These are phyloP conservation scores for Tuber brumale DNA, from an alignment of 495 filamentous ascomycete genomes.

Conservation along the genomic window DNA sequence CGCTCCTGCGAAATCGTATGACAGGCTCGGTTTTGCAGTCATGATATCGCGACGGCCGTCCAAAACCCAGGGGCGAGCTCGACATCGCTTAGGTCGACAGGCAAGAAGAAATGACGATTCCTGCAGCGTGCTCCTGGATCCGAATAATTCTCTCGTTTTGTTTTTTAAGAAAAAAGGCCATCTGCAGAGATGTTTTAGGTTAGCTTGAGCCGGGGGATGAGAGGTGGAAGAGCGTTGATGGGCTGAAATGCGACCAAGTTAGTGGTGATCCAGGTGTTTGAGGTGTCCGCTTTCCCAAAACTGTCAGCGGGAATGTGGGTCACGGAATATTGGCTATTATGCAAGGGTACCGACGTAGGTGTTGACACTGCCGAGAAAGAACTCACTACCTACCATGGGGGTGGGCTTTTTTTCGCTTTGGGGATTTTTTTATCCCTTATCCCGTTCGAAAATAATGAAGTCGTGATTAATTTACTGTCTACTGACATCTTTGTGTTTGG, in stretches of 20 bases:
- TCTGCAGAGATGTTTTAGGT: not conserved
- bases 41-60: not conserved
- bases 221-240: not conserved
- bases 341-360: not conserved
- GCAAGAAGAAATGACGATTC: no score
- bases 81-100: no score
- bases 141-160: no score
- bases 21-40: no score
- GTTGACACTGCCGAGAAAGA: not conserved
- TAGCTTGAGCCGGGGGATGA: not conserved
- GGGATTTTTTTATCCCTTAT: no score
- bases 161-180: no score
- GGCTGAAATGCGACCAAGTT: not conserved
- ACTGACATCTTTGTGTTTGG: not conserved
- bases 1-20: no score
- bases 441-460: not conserved
- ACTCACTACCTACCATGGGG: not conserved
- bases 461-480: not conserved
- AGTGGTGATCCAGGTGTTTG: not conserved
- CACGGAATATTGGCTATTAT: not conserved
- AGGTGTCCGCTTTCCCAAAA: not conserved
- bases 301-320: no score
- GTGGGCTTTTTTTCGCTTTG: no score
- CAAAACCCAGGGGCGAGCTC: not conserved
- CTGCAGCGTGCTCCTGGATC: no score